A percentile compares a stretch with the other conserved stretches of the same genome.
phyloP scores from a whole-genome alignment of 306 rosid genomes.

The Casuarina cunninghamiana region DNA sequence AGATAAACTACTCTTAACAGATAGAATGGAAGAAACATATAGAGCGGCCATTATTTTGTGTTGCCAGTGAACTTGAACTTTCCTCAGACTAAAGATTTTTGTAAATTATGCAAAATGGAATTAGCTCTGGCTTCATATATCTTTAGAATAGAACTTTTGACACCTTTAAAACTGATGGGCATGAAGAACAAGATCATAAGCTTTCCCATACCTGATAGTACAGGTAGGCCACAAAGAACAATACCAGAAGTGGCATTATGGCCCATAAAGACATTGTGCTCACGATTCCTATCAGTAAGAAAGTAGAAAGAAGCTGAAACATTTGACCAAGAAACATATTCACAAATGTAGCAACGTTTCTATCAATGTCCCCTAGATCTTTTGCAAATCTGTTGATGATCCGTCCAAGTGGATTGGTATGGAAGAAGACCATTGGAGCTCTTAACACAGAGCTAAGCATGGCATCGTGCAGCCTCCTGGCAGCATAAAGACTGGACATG shows the following conservation, averaged over 20 bases:
- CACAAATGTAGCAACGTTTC: slow-evolving; percentile 70
- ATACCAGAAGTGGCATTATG: slow-evolving; percentile 80
- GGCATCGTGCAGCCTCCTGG: slow-evolving; percentile 78
- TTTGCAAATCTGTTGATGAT: slow-evolving; percentile 89
- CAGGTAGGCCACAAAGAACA: slow-evolving; percentile 80
- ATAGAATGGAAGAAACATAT: background rate
- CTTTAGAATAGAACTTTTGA: background rate
- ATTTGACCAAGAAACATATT: slow-evolving; percentile 84
- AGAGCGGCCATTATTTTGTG: background rate
- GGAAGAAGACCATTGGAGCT: slow-evolving; percentile 93
- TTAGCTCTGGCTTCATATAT: background rate
- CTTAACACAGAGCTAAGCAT: slow-evolving; percentile 79
- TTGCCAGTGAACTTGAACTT: background rate
- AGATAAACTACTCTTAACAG: background rate
- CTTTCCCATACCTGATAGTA: slow-evolving; percentile 72
- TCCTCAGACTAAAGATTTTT: background rate
- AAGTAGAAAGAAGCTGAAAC: slow-evolving; percentile 78
- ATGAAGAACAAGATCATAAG: slow-evolving; percentile 10
- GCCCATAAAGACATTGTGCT: slow-evolving; percentile 97
- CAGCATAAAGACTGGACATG: slow-evolving; percentile 80
- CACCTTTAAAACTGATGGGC: slow-evolving; percentile 11
- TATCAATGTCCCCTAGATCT: slow-evolving; percentile 94
- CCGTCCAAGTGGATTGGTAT: slow-evolving; percentile 91
- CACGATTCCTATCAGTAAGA: slow-evolving; percentile 84
- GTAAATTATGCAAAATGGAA: background rate